Evolutionary conservation across 495 filamentous ascomycete genomes (phyloP).

Genomic region (Penicillium verhagenii): DNA sequence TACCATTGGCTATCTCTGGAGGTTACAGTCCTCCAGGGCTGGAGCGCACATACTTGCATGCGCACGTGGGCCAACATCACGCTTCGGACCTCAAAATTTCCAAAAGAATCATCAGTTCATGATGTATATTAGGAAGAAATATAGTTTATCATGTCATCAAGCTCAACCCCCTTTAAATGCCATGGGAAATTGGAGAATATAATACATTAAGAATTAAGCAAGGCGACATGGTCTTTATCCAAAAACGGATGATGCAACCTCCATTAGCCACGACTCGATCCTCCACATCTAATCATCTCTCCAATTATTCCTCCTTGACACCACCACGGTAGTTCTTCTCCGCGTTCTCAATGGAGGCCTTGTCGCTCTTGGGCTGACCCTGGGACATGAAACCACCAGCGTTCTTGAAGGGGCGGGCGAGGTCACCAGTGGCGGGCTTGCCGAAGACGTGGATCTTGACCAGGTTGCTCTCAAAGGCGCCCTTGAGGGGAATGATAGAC

Average conservation of each 20-base stretch:
- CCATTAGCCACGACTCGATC: not conserved
- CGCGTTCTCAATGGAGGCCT: constrained; percentile 88
- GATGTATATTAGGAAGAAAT: not conserved
- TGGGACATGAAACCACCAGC: constrained; percentile 75
- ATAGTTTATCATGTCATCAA: not conserved
- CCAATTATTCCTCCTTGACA: constrained; percentile 82
- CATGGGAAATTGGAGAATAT: not conserved
- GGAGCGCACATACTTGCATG: too few relatives aligned
- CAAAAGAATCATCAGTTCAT: not conserved
- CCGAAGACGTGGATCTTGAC: constrained; percentile 93
- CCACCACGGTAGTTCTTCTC: constrained; percentile 84
- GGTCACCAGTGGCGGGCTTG: constrained; percentile 83
- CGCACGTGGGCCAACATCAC: too few relatives aligned
- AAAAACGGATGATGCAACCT: not conserved
- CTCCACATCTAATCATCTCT: constrained; percentile 1
- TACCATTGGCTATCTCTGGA: too few relatives aligned
- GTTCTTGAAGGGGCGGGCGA: constrained; percentile 94
- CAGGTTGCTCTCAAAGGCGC: constrained; percentile 89
- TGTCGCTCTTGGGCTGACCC: constrained; percentile 83
- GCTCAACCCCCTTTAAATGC: not conserved
- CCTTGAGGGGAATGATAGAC: constrained; percentile 96
- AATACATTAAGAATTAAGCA: constrained; percentile 11
- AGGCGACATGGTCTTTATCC: not conserved
- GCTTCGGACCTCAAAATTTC: not conserved
- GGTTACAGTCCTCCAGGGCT: too few relatives aligned